A percentile compares a stretch with the other conserved stretches of the same genome.
Conservation (phyloP, 768 basidiomycete genomes). For the Cyclocybe cylindracea region DNA sequence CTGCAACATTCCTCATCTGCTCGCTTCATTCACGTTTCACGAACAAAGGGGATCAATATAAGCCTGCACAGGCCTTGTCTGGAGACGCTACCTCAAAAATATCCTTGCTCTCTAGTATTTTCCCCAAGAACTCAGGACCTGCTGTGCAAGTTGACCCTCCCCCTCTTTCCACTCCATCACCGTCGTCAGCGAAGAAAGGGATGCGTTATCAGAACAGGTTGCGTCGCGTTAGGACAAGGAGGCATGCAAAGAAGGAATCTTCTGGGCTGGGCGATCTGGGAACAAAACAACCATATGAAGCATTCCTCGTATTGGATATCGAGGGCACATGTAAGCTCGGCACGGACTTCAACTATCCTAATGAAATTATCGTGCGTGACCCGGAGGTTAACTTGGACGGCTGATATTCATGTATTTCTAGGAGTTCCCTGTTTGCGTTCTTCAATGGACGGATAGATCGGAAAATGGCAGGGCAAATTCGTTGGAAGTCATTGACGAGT, state of each 20-base stretch:
- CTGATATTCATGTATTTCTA: conserved; percentile 27
- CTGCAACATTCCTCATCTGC: conserved; percentile 30
- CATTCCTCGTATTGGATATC: conserved; percentile 86
- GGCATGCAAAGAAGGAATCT: neutral
- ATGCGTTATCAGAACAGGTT: conserved; percentile 19
- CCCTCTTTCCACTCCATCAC: neutral
- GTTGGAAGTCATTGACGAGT: conserved; percentile 77
- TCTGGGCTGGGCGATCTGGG: conserved; percentile 9
- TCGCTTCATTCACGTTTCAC: conserved; percentile 23
- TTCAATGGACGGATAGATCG: conserved; percentile 76
- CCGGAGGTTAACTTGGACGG: conserved; percentile 1
- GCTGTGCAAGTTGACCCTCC: neutral
- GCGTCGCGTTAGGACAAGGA: conserved; percentile 13
- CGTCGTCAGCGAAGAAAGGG: conserved; percentile 9
- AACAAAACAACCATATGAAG: conserved; percentile 58
- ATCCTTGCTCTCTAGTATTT: neutral
- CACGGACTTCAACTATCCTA: conserved; percentile 79
- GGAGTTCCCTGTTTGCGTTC: conserved; percentile 93
- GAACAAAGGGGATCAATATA: conserved; percentile 6
- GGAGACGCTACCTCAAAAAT: conserved; percentile 4
- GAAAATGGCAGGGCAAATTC: conserved; percentile 49
- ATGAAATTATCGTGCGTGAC: conserved; percentile 88
- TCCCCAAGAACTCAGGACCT: neutral
- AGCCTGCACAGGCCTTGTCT: conserved; percentile 1
- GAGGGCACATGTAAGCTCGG: conserved; percentile 81